Conservation (phyloP, 805 yeast species). For the Kodamaea neixiangensis region DNA sequence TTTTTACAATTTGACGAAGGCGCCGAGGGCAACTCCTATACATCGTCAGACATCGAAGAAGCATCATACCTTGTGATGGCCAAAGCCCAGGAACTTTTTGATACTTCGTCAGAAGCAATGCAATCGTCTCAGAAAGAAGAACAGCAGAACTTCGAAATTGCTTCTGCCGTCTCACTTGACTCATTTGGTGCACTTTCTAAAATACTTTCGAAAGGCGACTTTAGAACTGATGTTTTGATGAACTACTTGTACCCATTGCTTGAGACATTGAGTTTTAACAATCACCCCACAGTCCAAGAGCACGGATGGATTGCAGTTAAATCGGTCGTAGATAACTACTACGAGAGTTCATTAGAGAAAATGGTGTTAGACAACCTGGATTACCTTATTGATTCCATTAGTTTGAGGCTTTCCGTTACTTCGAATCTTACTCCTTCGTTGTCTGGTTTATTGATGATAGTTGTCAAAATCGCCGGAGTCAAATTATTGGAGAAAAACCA, state of each 20-base stretch:
- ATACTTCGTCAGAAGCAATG: constrained; percentile 25
- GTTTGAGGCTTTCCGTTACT: constrained; percentile 67
- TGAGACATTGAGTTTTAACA: constrained; percentile 64
- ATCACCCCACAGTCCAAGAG: constrained; percentile 45
- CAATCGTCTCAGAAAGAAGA: constrained; percentile 11
- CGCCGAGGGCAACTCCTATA: constrained; percentile 7
- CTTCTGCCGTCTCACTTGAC: constrained; percentile 46
- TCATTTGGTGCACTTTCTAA: constrained; percentile 39
- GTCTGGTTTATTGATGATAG: constrained; percentile 65
- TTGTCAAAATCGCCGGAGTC: constrained; percentile 71
- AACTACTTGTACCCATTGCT: constrained; percentile 74
- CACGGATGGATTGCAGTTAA: constrained; percentile 61
- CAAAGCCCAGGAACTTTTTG: constrained; percentile 45
- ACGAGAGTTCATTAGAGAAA: constrained; percentile 52
- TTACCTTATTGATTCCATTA: constrained; percentile 77
- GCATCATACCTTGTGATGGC: constrained; percentile 30
- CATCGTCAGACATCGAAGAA: constrained; percentile 21
- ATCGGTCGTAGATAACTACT: constrained; percentile 44
- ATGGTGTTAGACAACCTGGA: constrained; percentile 72
- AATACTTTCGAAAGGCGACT: constrained; percentile 28
- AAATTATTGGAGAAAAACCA: constrained; percentile 55
- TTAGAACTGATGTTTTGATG: constrained; percentile 54
- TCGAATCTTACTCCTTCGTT: constrained; percentile 70
- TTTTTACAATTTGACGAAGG: constrained; percentile 24
- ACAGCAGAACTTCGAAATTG: constrained; percentile 20